Evolutionary conservation across 225 moss, liverwort and hornwort genomes (phyloP).

Genomic region (Sphagnum tenellum): DNA sequence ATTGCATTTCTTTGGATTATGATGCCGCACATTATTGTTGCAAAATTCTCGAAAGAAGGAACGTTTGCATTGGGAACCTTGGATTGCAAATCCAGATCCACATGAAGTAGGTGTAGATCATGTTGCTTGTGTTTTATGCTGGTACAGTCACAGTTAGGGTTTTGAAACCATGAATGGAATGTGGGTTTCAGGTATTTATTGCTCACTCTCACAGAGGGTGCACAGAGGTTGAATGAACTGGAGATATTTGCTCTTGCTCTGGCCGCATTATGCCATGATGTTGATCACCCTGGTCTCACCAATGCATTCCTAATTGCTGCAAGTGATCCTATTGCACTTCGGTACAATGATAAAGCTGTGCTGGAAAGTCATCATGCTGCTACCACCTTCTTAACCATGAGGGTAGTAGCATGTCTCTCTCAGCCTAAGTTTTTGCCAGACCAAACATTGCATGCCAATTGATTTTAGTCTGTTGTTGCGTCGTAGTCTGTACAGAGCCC

Average conservation of each 20-base stretch:
- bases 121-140: no score
- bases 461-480: no score
- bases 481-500: no score
- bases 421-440: neutral
- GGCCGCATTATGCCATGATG: slow-evolving; percentile 85
- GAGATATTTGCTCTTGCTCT: slow-evolving; percentile 71
- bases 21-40: no score
- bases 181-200: slow-evolving; percentile 50
- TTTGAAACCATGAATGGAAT: no score
- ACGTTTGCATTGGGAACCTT: no score
- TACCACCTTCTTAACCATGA: slow-evolving; percentile 75
- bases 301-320: slow-evolving; percentile 88
- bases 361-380: slow-evolving; percentile 96
- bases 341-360: slow-evolving; percentile 85
- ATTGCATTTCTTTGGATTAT: no score
- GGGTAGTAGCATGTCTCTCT: slow-evolving; percentile 32
- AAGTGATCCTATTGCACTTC: slow-evolving; percentile 71
- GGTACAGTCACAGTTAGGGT: no score
- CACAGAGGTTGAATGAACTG: slow-evolving; percentile 54
- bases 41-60: no score
- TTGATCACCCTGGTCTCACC: slow-evolving; percentile 92
- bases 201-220: slow-evolving; percentile 67
- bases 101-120: no score
- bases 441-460: no score
- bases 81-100: no score